These are phyloP conservation scores for Cryphonectria naterciae DNA, from an alignment of 2,329 filamentous ascomycete species.

Conservation along the genomic window DNA sequence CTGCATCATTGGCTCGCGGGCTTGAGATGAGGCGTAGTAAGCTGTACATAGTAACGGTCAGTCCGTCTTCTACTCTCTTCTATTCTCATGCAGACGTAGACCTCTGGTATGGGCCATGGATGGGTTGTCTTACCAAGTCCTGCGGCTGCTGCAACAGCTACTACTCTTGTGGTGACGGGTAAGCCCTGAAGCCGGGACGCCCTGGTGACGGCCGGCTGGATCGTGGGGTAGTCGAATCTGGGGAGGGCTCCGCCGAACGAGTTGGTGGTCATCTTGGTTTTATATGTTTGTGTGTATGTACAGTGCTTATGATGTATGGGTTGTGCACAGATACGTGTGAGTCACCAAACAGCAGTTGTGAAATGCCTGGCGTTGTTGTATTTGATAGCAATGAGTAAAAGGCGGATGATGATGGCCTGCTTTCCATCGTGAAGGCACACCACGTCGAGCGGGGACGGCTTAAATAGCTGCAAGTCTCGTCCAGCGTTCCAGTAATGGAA, in stretches of 20 bases:
- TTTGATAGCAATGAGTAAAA: not conserved
- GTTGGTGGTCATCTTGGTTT: constrained; percentile 29
- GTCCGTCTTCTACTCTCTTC: not conserved
- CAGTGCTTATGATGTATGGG: not conserved
- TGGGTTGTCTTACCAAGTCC: constrained; percentile 19
- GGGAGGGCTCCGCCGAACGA: constrained; percentile 28
- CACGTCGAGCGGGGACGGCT: constrained; percentile 17
- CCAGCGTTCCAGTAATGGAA: not conserved
- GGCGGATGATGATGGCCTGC: constrained; percentile 26
- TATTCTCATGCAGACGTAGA: not conserved
- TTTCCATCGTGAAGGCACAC: constrained; percentile 18
- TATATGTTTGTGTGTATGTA: constrained; percentile 1
- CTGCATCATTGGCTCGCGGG: constrained; percentile 11
- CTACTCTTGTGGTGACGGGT: constrained; percentile 20
- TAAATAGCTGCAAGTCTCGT: constrained; percentile 24
- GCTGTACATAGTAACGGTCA: constrained; percentile 1
- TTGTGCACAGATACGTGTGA: not conserved
- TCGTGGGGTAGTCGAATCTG: constrained; percentile 28
- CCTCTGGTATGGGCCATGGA: not conserved
- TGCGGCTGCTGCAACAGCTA: constrained; percentile 25
- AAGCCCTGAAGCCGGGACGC: constrained; percentile 25
- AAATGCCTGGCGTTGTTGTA: not conserved
- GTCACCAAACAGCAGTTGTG: not conserved
- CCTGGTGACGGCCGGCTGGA: constrained; percentile 23
- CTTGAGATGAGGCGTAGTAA: constrained; percentile 22